Evolutionary conservation across 345 rosid genomes (phyloP), one percentile per base, ranked within the genome.

Genomic region (Ceriops decandra): DNA sequence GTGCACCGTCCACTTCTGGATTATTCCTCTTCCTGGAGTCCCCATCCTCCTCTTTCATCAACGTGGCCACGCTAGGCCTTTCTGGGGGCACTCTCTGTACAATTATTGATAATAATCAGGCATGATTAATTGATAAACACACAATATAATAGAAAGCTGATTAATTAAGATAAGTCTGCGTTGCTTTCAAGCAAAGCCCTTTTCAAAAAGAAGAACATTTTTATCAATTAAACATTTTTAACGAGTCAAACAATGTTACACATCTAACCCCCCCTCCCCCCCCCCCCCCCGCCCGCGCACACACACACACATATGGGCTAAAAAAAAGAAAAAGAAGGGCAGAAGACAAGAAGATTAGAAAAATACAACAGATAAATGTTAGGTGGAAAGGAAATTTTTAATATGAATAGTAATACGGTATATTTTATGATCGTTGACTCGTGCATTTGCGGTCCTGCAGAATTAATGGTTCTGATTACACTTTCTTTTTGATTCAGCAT

Each of bases 61-160:
- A 22, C 54, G 7, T 24, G 36, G 57, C 65, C 63, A 36, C 64
- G 33, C 62, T 76, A 0, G 79, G 79, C 76, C 51, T 61, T 62
- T 71, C 68, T 33, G 79, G 62, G 65, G 97, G 86, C 66, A 56
- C 77, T 77, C 80, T 90, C 98, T 93, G 76, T 75, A 33, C 22
- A 11, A 66, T 69, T 6, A 54, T 35, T 1, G 38, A 20, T 19
- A 35, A 26, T 19, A 21, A 49, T 49, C 31, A 30, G 1, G 10
- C 22, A 2, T 21, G 57, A 52, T 47, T 11, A 57, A 26, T 71
- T 4, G 52, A 62, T 20, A 17, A 68, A 13, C 0, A 19, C 16
- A 0, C 26, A n/a, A 6, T 19, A 0, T 5, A 26, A 16, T 33
- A 1, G 36, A 7, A 16, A 28, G 15, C 11, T 38, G 15, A 13